phyloP scores from a whole-genome alignment of 2,329 filamentous ascomycete species.

The Calonectria henricotiae region DNA sequence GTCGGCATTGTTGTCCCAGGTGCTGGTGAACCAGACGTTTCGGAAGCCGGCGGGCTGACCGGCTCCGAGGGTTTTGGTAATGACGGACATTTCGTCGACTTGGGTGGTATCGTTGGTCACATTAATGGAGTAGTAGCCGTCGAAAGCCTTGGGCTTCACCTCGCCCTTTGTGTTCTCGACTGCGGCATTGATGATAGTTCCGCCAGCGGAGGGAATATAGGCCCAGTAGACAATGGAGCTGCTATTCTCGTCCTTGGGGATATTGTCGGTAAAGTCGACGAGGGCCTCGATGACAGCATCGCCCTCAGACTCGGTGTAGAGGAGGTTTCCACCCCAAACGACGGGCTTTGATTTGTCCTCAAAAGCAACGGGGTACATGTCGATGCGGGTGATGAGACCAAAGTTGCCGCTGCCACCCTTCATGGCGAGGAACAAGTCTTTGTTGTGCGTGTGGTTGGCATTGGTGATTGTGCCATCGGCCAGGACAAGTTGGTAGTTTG shows the following conservation, averaged over 20 bases:
- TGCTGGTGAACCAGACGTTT: constrained; percentile 58
- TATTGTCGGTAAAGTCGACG: constrained; percentile 55
- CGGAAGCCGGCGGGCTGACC: constrained; percentile 53
- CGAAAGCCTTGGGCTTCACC: constrained; percentile 54
- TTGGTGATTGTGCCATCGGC: constrained; percentile 62
- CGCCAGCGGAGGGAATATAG: constrained; percentile 53
- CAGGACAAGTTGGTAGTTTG: constrained; percentile 64
- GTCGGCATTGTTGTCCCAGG: constrained; percentile 58
- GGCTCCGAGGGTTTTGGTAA: constrained; percentile 54
- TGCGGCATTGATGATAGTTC: constrained; percentile 55
- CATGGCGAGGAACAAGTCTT: constrained; percentile 65
- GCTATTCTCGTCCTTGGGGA: constrained; percentile 55
- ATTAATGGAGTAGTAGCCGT: constrained; percentile 50
- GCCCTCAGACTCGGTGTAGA: constrained; percentile 47
- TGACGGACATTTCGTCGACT: constrained; percentile 51
- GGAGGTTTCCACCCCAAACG: constrained; percentile 56
- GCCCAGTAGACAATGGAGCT: constrained; percentile 56
- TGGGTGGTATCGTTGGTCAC: constrained; percentile 51
- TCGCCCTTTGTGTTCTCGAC: constrained; percentile 54
- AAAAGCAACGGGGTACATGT: constrained; percentile 55
- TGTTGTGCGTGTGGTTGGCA: constrained; percentile 59
- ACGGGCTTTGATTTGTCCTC: constrained; percentile 48
- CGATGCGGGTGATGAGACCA: constrained; percentile 58
- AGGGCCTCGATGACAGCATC: constrained; percentile 53
- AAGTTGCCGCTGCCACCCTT: constrained; percentile 67